These are phyloP conservation scores for Neofusicoccum parvum DNA, from an alignment of 2,329 filamentous ascomycete species.

Conservation along the genomic window DNA sequence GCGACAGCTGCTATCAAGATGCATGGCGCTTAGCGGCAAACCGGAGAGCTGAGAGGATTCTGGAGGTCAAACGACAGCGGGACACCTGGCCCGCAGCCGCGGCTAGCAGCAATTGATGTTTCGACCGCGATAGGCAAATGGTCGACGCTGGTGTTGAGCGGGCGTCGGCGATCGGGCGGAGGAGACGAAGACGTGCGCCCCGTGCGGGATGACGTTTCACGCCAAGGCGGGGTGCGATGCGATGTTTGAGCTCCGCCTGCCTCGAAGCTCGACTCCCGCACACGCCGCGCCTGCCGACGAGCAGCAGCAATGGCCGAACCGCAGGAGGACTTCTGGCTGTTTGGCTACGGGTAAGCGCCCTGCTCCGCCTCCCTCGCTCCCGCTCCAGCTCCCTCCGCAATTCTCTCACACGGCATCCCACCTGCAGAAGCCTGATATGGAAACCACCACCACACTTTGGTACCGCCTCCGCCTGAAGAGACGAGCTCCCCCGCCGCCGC, in stretches of 20 bases:
- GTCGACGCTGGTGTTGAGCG: constrained; percentile 7
- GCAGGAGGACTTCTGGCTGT: constrained; percentile 83
- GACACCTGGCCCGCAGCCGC: too few species aligned
- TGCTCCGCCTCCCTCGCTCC: constrained; percentile 17
- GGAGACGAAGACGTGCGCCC: constrained; percentile 2
- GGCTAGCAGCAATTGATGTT: neutral
- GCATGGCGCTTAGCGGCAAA: neutral
- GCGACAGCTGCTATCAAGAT: neutral
- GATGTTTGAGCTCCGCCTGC: neutral
- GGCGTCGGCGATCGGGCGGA: neutral
- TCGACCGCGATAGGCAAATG: neutral
- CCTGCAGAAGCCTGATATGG: constrained; percentile 85
- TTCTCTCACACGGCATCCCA: neutral
- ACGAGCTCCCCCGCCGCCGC: neutral
- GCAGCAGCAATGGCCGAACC: constrained; percentile 6
- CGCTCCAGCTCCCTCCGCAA: neutral
- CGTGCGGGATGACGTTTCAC: constrained; percentile 18
- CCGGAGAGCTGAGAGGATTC: neutral
- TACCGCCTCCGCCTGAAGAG: constrained; percentile 45
- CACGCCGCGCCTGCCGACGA: too few species aligned
- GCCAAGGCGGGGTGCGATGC: neutral
- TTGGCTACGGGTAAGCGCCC: constrained; percentile 81
- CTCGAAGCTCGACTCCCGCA: neutral
- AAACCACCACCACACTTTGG: constrained; percentile 96
- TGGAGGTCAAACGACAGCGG: neutral